Conservation (phyloP, 768 basidiomycete species). For the Tremella fuciformis region DNA sequence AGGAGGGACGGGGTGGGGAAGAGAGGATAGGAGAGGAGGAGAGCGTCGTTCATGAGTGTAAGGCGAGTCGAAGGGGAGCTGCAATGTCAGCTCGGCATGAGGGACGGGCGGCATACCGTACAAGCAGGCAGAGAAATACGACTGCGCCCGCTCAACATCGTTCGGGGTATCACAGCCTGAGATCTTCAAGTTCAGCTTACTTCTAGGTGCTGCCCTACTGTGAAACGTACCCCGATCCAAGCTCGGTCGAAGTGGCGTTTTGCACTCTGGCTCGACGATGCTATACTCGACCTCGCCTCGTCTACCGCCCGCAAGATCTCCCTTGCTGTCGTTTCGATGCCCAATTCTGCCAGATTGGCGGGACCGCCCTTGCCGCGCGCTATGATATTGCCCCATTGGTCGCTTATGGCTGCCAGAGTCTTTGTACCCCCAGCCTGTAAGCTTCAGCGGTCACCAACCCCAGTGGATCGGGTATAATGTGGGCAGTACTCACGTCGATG, state of each 20-base stretch:
- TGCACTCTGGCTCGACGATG: too few relatives aligned
- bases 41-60: constrained; percentile 71
- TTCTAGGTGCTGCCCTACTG: too few relatives aligned
- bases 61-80: constrained; percentile 53
- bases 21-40: constrained; percentile 75
- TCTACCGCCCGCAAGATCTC: constrained; percentile 18
- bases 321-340: constrained; percentile 54
- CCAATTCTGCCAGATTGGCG: constrained; percentile 78
- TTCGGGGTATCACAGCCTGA: constrained; percentile 1
- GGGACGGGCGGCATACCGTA: too few relatives aligned
- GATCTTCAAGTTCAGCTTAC: too few relatives aligned
- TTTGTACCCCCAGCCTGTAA: constrained; percentile 67
- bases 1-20: constrained; percentile 56
- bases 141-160: too few relatives aligned
- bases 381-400: constrained; percentile 61
- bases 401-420: constrained; percentile 68
- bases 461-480: too few relatives aligned
- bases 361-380: constrained; percentile 69
- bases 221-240: too few relatives aligned
- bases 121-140: too few relatives aligned
- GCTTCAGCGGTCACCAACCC: background rate
- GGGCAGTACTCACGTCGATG: too few relatives aligned
- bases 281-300: too few relatives aligned
- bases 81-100: too few relatives aligned
- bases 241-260: too few relatives aligned